Evolutionary conservation across 1,139 yeast genomes (phyloP), one percentile per base, ranked within the genome.

Genomic region (Debaryomyces sp.): DNA sequence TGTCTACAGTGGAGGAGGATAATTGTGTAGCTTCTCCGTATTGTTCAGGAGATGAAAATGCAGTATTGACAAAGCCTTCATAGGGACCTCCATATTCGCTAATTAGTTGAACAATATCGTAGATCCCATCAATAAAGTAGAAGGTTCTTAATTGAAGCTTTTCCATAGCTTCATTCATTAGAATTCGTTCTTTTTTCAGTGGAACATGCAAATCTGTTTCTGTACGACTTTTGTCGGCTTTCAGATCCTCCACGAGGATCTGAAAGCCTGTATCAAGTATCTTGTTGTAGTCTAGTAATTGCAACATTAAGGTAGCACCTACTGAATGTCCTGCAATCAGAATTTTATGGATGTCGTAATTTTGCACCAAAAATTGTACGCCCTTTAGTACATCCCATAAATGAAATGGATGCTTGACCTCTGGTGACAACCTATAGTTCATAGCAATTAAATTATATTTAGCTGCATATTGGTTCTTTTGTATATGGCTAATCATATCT

Each of bases 321-420:
- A 86, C 96, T 0, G 96, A 87, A 65, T 90, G 96, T 0, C 96
- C 96, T 5, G 82, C 73, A 6, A 84, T 51, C 50, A 71, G 70
- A 15, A 74, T 52, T 17, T 67, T 54, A 0, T 46, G 48, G 1
- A 57, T 46, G 0, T 52, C 54, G 41, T 54, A 57, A 5, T 57
- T 44, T 1, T 45, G 17, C 2, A 60, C 52, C 4, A 82, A 62
- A 2, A 57, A 53, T 9, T 58, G 48, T 9, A 88, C 56, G 0
- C 83, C 89, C 0, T 43, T 48, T 1, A 73, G 45, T 3, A 85
- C 81, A 55, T 89, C 96, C 0, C 71, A 47, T 10, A 85, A 52
- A 62, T 88, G 95, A 0, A 53, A 58, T 0, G 96, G 96, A 58
- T 87, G 90, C 48, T 70, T 68, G 6, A 79, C 73, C 35, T 73